Evolutionary conservation across 2,329 filamentous ascomycete genomes (phyloP).

Genomic region (Diplodia seriata): DNA sequence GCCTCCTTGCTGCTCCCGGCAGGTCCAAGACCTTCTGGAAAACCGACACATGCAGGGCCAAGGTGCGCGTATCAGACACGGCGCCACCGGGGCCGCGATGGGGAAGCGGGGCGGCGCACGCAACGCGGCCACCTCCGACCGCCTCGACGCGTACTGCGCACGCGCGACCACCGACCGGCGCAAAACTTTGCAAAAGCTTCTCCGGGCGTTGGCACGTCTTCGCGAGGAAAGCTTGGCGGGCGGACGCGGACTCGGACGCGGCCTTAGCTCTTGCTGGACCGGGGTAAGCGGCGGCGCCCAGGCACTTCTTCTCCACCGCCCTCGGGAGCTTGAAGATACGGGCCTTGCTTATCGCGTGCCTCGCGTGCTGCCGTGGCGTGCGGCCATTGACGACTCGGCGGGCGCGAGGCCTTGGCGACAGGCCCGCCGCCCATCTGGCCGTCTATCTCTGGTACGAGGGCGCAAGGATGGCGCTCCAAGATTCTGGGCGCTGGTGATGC

Average conservation of each 20-base stretch:
- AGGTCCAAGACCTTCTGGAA: conserved; percentile 29
- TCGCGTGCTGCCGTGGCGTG: not conserved
- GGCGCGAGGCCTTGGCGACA: conserved; percentile 14
- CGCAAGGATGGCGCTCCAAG: conserved; percentile 15
- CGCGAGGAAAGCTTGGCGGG: conserved; percentile 19
- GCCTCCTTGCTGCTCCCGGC: conserved; percentile 19
- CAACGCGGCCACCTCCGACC: not conserved
- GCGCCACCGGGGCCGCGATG: not conserved
- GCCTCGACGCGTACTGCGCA: not conserved
- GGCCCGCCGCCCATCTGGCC: not conserved
- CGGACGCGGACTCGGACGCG: conserved; percentile 9
- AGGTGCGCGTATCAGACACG: not conserved
- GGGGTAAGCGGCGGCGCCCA: conserved; percentile 22
- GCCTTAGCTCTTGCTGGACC: conserved; percentile 26
- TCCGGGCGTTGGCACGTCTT: conserved; percentile 6
- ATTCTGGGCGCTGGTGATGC: conserved; percentile 11
- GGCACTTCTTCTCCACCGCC: conserved; percentile 1
- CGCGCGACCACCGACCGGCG: not conserved
- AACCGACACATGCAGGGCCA: conserved; percentile 5
- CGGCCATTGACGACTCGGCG: conserved; percentile 3
- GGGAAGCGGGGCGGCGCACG: not conserved
- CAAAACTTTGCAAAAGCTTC: conserved; percentile 26
- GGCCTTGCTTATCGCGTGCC: conserved; percentile 15
- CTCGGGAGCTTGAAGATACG: conserved; percentile 25
- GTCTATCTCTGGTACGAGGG: conserved; percentile 14